Evolutionary conservation across 2,329 filamentous ascomycete genomes (phyloP), one percentile per base, ranked within the genome.

Genomic region (Pyricularia sp.): DNA sequence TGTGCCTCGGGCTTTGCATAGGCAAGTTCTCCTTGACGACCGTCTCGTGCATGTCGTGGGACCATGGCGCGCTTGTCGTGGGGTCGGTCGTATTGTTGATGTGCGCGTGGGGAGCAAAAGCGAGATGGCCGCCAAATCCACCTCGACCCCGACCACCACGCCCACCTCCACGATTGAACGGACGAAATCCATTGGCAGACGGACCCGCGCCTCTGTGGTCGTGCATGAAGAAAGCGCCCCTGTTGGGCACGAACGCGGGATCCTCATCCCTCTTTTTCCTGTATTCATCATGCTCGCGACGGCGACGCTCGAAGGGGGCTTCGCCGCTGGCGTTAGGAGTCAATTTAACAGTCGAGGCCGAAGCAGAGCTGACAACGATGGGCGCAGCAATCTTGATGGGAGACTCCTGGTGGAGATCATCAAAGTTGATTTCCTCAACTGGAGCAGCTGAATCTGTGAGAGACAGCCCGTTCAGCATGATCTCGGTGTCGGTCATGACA

Each of bases 141-240:
- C 78, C 84, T 74, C 79, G 78, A 79, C 88, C 87, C 70, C 88
- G 85, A 75, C 86, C 81, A 66, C 88, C 92, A 78, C 87, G 83
- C 72, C 88, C 85, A 71, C 85, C 82, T 55, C 88, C 89, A 78
- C 90, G 85, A 36, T 86, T 86, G 77, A 90, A 91, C 14, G 89
- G 87, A 69, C 91, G 85, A 79, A 94, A 93, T 68, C 91, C 91
- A 79, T 94, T 94, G 68, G 89, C 86, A 72, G 89, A 88, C 64
- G 90, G 86, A n/a, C 90, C 90, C 69, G 91, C 87, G 73, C 92
- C 90, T 71, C 93, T 88, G 75, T 95, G 92, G 77, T 98, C 95
- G 79, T 98, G 94, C 88, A 98, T 93, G 82, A 97, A 98, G 83
- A 98, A 98, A 71, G 92, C 90, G 70, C 95, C 95, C 72, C 94